phyloP scores from a whole-genome alignment of 805 yeast species.

The Metschnikowia lunata region DNA sequence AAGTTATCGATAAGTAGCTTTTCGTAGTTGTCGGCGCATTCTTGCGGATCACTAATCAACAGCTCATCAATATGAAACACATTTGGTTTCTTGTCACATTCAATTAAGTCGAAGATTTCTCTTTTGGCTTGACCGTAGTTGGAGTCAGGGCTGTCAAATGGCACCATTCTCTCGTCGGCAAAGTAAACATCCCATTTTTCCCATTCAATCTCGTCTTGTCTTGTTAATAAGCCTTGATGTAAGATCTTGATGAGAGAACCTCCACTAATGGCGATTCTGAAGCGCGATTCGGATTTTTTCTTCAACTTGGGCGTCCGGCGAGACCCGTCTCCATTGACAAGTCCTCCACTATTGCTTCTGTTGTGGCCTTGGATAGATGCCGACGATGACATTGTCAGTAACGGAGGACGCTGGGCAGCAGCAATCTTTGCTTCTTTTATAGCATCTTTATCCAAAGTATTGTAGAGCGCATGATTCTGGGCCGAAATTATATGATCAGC shows the following conservation, averaged over 20 bases:
- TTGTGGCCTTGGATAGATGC: conserved; percentile 12
- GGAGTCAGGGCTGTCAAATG: conserved; percentile 75
- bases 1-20: conserved; percentile 80
- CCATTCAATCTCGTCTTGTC: conserved; percentile 78
- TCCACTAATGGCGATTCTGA: conserved; percentile 88
- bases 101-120: conserved; percentile 69
- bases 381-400: conserved; percentile 11
- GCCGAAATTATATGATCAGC: conserved; percentile 92
- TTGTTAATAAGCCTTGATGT: conserved; percentile 74
- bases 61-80: conserved; percentile 80
- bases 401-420: conserved; percentile 13
- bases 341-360: conserved; percentile 15
- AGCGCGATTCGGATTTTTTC: conserved; percentile 61
- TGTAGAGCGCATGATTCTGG: conserved; percentile 66
- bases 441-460: conserved; percentile 33
- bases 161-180: conserved; percentile 94
- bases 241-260: conserved; percentile 87
- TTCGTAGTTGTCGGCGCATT: conserved; percentile 92
- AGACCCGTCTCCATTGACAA: conserved; percentile 4
- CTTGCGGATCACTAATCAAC: conserved; percentile 74
- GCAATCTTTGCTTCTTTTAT: conserved; percentile 31
- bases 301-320: conserved; percentile 33
- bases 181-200: conserved; percentile 92
- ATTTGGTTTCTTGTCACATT: conserved; percentile 54
- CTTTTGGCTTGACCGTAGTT: conserved; percentile 89